Evolutionary conservation across 345 rosid species (phyloP).

Genomic region (Isatis tinctoria): DNA sequence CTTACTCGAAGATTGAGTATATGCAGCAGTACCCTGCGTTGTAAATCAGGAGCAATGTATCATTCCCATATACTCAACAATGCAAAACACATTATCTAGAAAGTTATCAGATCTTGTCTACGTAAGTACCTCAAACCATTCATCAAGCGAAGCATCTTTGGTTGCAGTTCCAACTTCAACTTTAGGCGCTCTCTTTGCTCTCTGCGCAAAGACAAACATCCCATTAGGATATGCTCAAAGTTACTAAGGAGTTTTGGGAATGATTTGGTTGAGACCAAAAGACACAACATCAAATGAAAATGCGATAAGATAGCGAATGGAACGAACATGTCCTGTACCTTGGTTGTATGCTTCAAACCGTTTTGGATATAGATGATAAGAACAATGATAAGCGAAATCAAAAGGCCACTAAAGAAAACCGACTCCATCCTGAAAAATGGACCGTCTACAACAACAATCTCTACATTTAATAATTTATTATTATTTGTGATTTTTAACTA

Average conservation of each 20-base stretch:
- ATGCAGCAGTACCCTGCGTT: constrained; percentile 76
- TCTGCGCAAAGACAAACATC: constrained; percentile 32
- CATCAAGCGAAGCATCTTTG: constrained; percentile 73
- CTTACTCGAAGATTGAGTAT: constrained; percentile 50
- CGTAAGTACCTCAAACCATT: constrained; percentile 77
- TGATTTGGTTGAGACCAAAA: neutral
- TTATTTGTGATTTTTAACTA: too few species aligned
- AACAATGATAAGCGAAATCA: constrained; percentile 55
- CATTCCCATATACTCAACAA: neutral
- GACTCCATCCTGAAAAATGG: constrained; percentile 79
- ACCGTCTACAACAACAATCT: constrained; percentile 78
- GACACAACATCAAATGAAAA: neutral
- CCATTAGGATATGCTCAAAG: neutral
- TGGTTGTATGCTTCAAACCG: constrained; percentile 59
- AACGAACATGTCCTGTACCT: constrained; percentile 42
- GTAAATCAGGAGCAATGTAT: neutral
- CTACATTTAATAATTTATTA: too few species aligned
- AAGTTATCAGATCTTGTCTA: neutral
- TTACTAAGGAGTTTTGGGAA: neutral
- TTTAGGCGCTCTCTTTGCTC: constrained; percentile 71
- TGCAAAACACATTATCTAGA: neutral
- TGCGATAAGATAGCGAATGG: neutral
- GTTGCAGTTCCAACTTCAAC: constrained; percentile 82
- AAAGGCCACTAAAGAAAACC: constrained; percentile 76
- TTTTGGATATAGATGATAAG: constrained; percentile 67